Base-by-base conservation (phyloP, 768 basidiomycete genomes). In the Boletus vinaceobasis region DNA sequence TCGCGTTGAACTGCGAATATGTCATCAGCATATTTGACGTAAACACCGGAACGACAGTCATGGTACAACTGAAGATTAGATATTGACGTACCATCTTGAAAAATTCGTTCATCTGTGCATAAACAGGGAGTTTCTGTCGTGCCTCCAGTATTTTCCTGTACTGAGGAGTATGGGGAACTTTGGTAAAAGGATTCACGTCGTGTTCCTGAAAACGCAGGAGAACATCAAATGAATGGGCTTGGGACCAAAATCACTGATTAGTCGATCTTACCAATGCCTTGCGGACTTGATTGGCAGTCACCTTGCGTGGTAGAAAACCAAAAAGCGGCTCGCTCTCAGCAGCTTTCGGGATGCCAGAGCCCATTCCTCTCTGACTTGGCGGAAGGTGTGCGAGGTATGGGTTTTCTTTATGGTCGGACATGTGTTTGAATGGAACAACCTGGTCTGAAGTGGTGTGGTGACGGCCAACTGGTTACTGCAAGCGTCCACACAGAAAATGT, bases 101-200 rank as follows among this genome's bases (percentile, higher is more conserved):
- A 70, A 99, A 98, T 43, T 95, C 90, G 53, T 87, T 81, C 94
- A 98, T 96, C 72, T 96, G 91, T 3, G 85, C 73, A 62, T 80
- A 97, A 0, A 99, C 95, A 0, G 97, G 96, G 21, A 99, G 77
- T 67, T 90, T 90, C 76, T 87, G 93, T 53, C 97, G 84, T 11
- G 79, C 73, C 64, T 87, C 86, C 23, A 98, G 70, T 53, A 98
- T 95, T 74, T 90, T 93, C 71, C 76, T 84, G 77, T 97, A 98
- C 58, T 87, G 82, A 4, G 81, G 66, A 0, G 91, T 83, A 68
- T 87, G 87, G 0, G 91, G 88, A 55, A 68, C 71, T 54, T 87
- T 87, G 5, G 90, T 97, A 75, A 98, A 98, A 1, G 96, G 89
- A 65, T 98, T 98, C 38, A 87, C 57, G 38, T 88, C 82, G 56